Evolutionary conservation across 192 early-diverging fungal species (phyloP).

Genomic region (Haplosporangium gracile): DNA sequence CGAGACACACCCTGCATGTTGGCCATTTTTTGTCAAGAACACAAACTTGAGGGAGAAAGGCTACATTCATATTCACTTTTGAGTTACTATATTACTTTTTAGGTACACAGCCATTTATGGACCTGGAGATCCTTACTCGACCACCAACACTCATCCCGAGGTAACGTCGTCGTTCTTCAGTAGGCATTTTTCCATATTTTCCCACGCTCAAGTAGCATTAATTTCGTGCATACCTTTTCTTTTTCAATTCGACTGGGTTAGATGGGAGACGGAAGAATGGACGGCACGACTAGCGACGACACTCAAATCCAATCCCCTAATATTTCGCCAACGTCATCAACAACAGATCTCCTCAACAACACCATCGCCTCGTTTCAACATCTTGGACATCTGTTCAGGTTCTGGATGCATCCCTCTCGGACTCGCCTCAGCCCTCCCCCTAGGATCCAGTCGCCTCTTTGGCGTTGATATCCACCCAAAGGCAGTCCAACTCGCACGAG

Average conservation of each 20-base stretch:
- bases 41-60: no score
- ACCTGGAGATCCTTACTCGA: constrained; percentile 75
- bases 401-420: constrained; percentile 87
- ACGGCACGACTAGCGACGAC: constrained; percentile 67
- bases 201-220: background rate
- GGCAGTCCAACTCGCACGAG: constrained; percentile 72
- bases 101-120: constrained; percentile 88
- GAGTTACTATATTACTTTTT: background rate
- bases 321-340: background rate
- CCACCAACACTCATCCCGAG: constrained; percentile 90
- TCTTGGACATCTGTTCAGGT: constrained; percentile 92
- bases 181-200: background rate
- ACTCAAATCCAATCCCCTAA: constrained; percentile 40
- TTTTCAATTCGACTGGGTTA: constrained; percentile 7
- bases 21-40: background rate
- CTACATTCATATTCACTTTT: background rate
- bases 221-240: background rate
- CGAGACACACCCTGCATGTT: background rate
- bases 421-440: constrained; percentile 70
- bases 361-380: constrained; percentile 57
- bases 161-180: constrained; percentile 34
- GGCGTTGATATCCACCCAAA: constrained; percentile 77
- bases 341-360: constrained; percentile 4
- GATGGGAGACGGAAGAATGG: constrained; percentile 98
- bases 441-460: constrained; percentile 57